Evolutionary conservation across 208 protist genomes (phyloP).

Genomic region (Sergeia podlipaevii): DNA sequence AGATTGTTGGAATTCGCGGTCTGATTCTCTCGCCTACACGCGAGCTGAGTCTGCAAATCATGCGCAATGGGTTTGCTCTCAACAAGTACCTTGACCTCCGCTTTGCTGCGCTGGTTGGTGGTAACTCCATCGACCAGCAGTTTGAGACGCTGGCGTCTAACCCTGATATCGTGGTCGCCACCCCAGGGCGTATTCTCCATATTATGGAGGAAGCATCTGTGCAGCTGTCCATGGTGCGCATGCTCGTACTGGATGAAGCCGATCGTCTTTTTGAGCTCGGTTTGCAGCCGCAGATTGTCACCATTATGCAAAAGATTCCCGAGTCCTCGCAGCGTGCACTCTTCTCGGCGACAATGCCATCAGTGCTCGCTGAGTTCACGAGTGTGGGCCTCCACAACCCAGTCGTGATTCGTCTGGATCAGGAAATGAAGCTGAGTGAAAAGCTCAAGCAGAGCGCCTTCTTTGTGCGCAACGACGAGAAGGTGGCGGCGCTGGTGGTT

Average conservation of each 20-base stretch:
- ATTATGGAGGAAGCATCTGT: constrained; percentile 95
- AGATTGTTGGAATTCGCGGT: constrained; percentile 93
- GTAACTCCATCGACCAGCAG: constrained; percentile 96
- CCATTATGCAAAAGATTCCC: constrained; percentile 95
- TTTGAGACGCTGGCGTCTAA: constrained; percentile 95
- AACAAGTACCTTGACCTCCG: constrained; percentile 93
- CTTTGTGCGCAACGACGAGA: constrained; percentile 93
- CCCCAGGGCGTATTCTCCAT: constrained; percentile 98
- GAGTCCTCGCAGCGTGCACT: constrained; percentile 94
- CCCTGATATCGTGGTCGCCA: constrained; percentile 99
- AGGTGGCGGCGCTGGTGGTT: constrained; percentile 92
- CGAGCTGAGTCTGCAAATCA: constrained; percentile 98
- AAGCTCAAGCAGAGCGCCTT: constrained; percentile 95
- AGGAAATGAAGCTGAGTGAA: constrained; percentile 95
- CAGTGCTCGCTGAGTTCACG: constrained; percentile 97
- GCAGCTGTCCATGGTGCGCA: constrained; percentile 88
- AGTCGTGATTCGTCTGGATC: constrained; percentile 96
- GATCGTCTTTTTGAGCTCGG: constrained; percentile 99
- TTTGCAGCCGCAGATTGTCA: constrained; percentile 93
- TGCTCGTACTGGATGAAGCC: constrained; percentile 99
- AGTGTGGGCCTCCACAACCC: constrained; percentile 95
- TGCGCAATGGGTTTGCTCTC: constrained; percentile 94
- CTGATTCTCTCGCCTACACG: constrained; percentile 98
- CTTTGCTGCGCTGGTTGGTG: constrained; percentile 96
- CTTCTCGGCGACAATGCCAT: constrained; percentile 99